A percentile compares a stretch with the other conserved stretches of the same genome.
Evolutionary conservation across 768 basidiomycete species (phyloP).

Genomic region (Mycena alexandri): DNA sequence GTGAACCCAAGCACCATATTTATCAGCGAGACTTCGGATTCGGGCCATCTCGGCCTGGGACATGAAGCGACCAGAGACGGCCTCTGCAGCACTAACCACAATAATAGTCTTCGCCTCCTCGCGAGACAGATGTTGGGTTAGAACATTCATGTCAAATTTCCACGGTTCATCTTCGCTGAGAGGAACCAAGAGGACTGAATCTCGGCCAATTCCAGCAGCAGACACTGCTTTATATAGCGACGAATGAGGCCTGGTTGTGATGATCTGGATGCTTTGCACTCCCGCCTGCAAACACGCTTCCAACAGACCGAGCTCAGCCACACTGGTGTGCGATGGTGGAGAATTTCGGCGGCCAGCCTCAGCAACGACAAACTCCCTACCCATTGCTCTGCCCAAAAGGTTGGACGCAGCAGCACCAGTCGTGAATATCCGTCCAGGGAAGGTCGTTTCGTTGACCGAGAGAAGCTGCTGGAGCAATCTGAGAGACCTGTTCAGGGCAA

Average conservation of each 20-base stretch:
- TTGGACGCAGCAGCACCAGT: slow-evolving; percentile 35
- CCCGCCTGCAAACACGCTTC: slow-evolving; percentile 29
- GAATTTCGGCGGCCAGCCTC: slow-evolving; percentile 29
- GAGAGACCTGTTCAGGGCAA: neutral
- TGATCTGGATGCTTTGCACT: slow-evolving; percentile 26
- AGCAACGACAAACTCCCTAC: slow-evolving; percentile 34
- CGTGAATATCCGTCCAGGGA: slow-evolving; percentile 30
- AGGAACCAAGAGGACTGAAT: slow-evolving; percentile 25
- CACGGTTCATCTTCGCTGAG: slow-evolving; percentile 30
- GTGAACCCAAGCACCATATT: slow-evolving; percentile 35
- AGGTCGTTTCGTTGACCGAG: slow-evolving; percentile 15
- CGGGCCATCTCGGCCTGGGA: slow-evolving; percentile 25
- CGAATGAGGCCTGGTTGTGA: slow-evolving; percentile 31
- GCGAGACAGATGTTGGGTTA: slow-evolving; percentile 11
- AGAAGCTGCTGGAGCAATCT: slow-evolving; percentile 38
- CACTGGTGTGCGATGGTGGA: slow-evolving; percentile 15
- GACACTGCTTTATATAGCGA: slow-evolving; percentile 37
- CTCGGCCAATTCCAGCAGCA: slow-evolving; percentile 26
- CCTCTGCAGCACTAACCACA: slow-evolving; percentile 32
- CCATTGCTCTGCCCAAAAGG: slow-evolving; percentile 27
- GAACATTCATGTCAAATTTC: slow-evolving; percentile 30
- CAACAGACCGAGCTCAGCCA: slow-evolving; percentile 32
- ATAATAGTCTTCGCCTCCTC: slow-evolving; percentile 25
- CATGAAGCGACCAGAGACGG: slow-evolving; percentile 29
- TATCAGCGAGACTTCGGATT: slow-evolving; percentile 32